These are phyloP conservation scores for Lentinula detonsa DNA, from an alignment of 768 basidiomycete genomes.

Conservation along the genomic window DNA sequence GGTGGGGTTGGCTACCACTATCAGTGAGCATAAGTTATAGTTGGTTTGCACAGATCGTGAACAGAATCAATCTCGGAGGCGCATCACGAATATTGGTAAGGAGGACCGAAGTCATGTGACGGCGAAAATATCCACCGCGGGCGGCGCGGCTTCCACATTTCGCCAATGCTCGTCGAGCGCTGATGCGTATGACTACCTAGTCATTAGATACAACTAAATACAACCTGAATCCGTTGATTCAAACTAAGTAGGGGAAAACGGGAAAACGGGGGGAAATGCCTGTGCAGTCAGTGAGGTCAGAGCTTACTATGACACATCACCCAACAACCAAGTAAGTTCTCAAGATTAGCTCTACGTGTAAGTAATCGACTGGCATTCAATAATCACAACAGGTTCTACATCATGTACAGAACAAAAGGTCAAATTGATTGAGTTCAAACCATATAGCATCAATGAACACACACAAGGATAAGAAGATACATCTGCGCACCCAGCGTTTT, in stretches of 20 bases:
- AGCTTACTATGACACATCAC: no score
- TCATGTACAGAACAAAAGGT: background rate
- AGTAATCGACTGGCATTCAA: no score
- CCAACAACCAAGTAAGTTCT: no score
- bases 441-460: background rate
- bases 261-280: background rate
- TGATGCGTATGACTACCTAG: background rate
- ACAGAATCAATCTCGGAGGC: background rate
- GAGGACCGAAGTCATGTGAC: background rate
- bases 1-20: background rate
- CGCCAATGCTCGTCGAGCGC: background rate
- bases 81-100: background rate
- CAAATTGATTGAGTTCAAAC: background rate
- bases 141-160: background rate
- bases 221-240: background rate
- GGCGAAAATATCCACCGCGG: background rate
- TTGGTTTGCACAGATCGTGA: background rate
- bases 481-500: conserved; percentile 1
- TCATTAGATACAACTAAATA: background rate
- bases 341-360: no score
- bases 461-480: background rate
- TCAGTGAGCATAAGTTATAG: background rate
- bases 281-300: background rate
- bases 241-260: background rate
- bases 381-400: background rate